A percentile compares a stretch with the other conserved stretches of the same genome.
Conservation (phyloP, 164 flowering plant genomes). For the Umbellularia californica region DNA sequence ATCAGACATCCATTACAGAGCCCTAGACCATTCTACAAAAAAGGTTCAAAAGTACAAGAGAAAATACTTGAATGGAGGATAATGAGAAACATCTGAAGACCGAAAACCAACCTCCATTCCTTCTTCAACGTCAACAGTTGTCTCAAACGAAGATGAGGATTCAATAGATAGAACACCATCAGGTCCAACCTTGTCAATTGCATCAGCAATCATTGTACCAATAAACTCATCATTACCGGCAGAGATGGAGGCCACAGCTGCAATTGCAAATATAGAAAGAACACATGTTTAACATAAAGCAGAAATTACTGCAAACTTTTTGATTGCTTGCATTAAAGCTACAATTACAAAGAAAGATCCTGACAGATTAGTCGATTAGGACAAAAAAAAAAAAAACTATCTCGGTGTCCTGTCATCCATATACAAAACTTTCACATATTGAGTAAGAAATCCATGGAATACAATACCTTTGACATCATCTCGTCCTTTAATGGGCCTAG, state of each 20-base stretch:
- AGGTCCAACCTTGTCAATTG: slow-evolving; percentile 97
- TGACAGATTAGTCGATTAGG: not conserved
- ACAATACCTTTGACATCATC: slow-evolving; percentile 86
- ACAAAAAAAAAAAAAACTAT: not conserved
- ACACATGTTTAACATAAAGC: not conserved
- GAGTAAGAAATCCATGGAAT: not conserved
- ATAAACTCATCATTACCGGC: slow-evolving; percentile 91
- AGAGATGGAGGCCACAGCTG: slow-evolving; percentile 95
- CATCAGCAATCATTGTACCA: slow-evolving; percentile 97
- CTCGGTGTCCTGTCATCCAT: not conserved
- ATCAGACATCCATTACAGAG: no score
- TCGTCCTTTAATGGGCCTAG: slow-evolving; percentile 85
- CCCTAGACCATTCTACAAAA: not conserved
- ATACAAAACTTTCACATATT: not conserved
- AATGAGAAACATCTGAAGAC: not conserved
- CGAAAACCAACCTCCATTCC: slow-evolving; percentile 83
- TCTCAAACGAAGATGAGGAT: slow-evolving; percentile 97
- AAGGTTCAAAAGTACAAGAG: not conserved
- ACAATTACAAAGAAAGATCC: not conserved
- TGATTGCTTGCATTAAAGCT: not conserved
- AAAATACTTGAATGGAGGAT: not conserved
- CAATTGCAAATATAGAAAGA: not conserved
- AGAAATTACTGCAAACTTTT: not conserved
- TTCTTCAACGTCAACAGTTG: slow-evolving; percentile 95
- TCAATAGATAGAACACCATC: slow-evolving; percentile 98